A percentile compares a stretch with the other conserved stretches of the same genome.
Conservation (phyloP, 306 rosid species). For the Ziziphus jujuba region DNA sequence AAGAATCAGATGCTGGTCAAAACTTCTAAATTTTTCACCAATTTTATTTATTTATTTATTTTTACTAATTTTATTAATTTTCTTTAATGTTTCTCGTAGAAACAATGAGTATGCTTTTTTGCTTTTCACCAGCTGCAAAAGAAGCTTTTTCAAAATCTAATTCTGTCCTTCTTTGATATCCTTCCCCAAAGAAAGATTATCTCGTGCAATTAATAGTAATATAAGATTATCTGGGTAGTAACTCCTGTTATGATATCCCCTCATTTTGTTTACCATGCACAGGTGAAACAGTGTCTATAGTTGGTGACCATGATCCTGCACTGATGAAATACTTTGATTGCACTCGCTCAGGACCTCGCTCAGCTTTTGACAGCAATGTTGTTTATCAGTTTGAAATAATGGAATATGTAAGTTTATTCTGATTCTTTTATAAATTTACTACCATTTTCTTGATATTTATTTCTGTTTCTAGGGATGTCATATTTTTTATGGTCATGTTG, state of each 20-base stretch:
- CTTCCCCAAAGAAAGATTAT: not conserved
- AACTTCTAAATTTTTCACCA: too few relatives aligned
- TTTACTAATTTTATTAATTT: too few relatives aligned
- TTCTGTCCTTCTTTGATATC: not conserved
- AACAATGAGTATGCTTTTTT: too few relatives aligned
- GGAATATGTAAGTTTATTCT: slow-evolving; percentile 81
- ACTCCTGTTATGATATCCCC: too few relatives aligned
- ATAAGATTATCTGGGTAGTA: not conserved
- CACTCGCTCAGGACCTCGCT: slow-evolving; percentile 66
- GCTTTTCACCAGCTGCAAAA: not conserved
- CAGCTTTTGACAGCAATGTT: slow-evolving; percentile 64
- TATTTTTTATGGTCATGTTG: not conserved
- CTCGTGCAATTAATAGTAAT: not conserved
- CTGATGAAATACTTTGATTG: slow-evolving; percentile 81
- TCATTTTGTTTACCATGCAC: not conserved
- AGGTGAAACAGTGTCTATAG: slow-evolving; percentile 91
- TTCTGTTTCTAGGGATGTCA: not conserved
- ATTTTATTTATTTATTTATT: too few relatives aligned
- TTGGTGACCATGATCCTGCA: slow-evolving; percentile 85
- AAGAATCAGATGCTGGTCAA: not conserved
- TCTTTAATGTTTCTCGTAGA: too few relatives aligned
- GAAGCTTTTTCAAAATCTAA: not conserved
- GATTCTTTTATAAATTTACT: not conserved
- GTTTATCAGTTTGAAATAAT: slow-evolving; percentile 86
- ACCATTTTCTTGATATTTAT: not conserved